Evolutionary conservation across 2,329 filamentous ascomycete species (phyloP), one percentile per base, ranked within the genome.

Genomic region (Huntiella decipiens): DNA sequence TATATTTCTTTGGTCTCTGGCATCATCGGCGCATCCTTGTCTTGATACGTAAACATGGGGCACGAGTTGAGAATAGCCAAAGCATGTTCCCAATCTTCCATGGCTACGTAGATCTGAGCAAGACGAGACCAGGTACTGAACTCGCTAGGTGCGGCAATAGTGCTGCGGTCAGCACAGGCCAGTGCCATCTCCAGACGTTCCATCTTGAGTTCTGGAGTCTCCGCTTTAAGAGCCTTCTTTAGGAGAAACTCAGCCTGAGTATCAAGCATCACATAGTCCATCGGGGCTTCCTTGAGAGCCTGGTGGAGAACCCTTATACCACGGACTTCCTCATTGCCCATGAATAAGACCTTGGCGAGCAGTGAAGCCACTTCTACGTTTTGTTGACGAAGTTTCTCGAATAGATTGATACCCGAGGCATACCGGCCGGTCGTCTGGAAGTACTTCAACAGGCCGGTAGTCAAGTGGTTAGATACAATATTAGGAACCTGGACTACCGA

Each of bases 11-110:
- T 80, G 0, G 91, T 87, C 57, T 94, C 86, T 1, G 91, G 91
- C 81, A 96, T 88, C 50, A 91, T 66, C 3, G 91, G 91, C 4
- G 86, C 81, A 59, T 98, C 91, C 61, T 95, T 96, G 63, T 98
- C 91, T 62, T 96, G 91, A 61, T 98, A 96, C 5, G 91, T 98
- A 61, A 98, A 98, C 91, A 98, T 98, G 6, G 91, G 91, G 61
- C 91, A 98, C 13, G 91, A 98, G 64, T 98, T 98, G 44, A 98
- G 71, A 3, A 91, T 96, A 4, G 93, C 78, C 17, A 98, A 71
- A 1, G 91, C 91, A 54, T 96, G 77, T 57, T 96, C 91, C 86
- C 91, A 98, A 58, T 93, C 84, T 59, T 98, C 91, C 63, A 93
- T 75, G 43, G 80, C 75, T 46, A 96, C 83, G 55, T 98, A 98